phyloP scores from a whole-genome alignment of 345 rosid species.

The Sisymbrium irio region DNA sequence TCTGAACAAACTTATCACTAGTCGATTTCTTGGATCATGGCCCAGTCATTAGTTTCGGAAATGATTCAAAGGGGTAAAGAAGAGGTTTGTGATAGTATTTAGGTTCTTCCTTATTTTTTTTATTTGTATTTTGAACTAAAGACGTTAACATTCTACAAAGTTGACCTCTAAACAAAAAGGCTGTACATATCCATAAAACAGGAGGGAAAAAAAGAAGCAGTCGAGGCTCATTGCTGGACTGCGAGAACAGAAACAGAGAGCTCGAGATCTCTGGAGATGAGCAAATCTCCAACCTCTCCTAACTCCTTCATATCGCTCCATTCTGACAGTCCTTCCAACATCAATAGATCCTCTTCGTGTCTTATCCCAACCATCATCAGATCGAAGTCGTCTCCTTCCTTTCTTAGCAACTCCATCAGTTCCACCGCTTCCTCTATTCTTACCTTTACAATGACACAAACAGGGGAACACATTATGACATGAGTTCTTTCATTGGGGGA shows the following conservation, averaged over 20 bases:
- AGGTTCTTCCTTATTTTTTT: too few species aligned
- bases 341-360: slow-evolving; percentile 29
- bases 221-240: slow-evolving; percentile 36
- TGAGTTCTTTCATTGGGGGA: too few species aligned
- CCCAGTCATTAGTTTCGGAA: too few species aligned
- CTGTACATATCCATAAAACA: slow-evolving; percentile 8
- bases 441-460: slow-evolving; percentile 17
- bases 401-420: slow-evolving; percentile 16
- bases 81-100: neutral
- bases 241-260: slow-evolving; percentile 40
- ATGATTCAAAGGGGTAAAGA: neutral
- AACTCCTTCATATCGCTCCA: slow-evolving; percentile 44
- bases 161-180: neutral
- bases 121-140: neutral
- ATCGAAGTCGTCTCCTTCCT: slow-evolving; percentile 33
- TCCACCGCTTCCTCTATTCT: slow-evolving; percentile 29
- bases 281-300: slow-evolving; percentile 43
- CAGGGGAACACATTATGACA: neutral
- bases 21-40: neutral
- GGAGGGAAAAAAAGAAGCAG: neutral
- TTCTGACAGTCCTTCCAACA: slow-evolving; percentile 36
- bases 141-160: slow-evolving; percentile 6
- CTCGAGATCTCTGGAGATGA: slow-evolving; percentile 37
- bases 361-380: slow-evolving; percentile 47
- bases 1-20: neutral